Conservation (phyloP, 2,329 filamentous ascomycete species). For the Dothistroma pini region DNA sequence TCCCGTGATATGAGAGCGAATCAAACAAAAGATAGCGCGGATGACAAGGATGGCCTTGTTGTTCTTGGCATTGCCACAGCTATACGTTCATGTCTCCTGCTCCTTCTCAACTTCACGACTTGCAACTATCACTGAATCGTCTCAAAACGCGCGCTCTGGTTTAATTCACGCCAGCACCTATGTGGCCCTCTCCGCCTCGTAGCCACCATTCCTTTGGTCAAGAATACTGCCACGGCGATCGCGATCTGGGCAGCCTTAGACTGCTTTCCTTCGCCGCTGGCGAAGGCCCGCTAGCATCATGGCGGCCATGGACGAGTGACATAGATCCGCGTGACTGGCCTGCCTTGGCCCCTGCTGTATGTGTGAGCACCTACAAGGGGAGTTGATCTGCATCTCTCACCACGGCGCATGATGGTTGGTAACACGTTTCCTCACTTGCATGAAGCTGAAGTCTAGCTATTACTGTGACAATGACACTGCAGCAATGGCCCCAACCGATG, state of each 20-base stretch:
- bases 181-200: no score
- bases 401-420: background rate
- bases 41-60: background rate
- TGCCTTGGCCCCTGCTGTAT: background rate
- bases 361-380: background rate
- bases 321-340: background rate
- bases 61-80: no score
- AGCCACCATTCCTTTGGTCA: no score
- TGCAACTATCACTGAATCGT: no score
- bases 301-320: background rate
- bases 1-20: background rate
- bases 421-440: background rate
- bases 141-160: no score
- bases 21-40: no score
- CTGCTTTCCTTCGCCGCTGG: no score
- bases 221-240: no score
- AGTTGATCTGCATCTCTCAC: background rate
- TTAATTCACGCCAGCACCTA: no score
- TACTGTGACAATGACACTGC: background rate
- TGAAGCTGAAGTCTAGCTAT: background rate
- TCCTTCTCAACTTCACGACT: background rate
- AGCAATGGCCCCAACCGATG: background rate
- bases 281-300: no score
- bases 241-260: no score
- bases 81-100: background rate